Evolutionary conservation across 164 flowering plant species (phyloP), one percentile per base, ranked within the genome.

Genomic region (Nelumbo lutea): DNA sequence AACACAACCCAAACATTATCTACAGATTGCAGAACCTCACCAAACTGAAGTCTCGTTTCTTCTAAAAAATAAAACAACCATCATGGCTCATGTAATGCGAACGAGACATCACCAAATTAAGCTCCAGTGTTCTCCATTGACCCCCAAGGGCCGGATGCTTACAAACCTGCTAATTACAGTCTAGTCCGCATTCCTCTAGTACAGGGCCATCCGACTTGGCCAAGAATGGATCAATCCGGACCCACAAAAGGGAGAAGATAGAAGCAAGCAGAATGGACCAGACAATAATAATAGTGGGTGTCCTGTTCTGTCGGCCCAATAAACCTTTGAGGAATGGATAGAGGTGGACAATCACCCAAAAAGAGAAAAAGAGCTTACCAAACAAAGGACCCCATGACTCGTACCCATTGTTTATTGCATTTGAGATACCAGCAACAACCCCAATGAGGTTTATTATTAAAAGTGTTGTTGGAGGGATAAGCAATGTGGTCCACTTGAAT

Each of bases 321-420:
- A 87, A 64, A 74, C 88, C 90, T 73, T 87, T 87, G 59, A 87
- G 84, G 85, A 87, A 87, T 15, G 90, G 90, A 68, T 83, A 86
- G 52, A 84, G 83, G 57, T 86, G 90, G 52, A 82, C 83, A 61
- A 86, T 83, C 74, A 86, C 90, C 90, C 88, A 86, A 68, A 85
- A 82, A 68, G 88, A 81, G 57, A 86, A 85, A 72, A 86, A 83
- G 40, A 86, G 86, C 79, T 82, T 86, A 9, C 90, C 88, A 62
- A 84, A 84, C 55, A 84, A 74, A 65, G 90, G 88, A 2, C 90
- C 90, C 90, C 88, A 86, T 40, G 90, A 84, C 58, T 83, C 84
- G 40, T 87, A 87, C n/a, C 91, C 89, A 71, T 80, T 85, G 46
- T 84, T 87, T 38, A 87, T 83, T 1, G 91, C 91, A 76, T 87